These are phyloP conservation scores for Ogataea pignaliae DNA, from an alignment of 805 yeast species.

Conservation along the genomic window DNA sequence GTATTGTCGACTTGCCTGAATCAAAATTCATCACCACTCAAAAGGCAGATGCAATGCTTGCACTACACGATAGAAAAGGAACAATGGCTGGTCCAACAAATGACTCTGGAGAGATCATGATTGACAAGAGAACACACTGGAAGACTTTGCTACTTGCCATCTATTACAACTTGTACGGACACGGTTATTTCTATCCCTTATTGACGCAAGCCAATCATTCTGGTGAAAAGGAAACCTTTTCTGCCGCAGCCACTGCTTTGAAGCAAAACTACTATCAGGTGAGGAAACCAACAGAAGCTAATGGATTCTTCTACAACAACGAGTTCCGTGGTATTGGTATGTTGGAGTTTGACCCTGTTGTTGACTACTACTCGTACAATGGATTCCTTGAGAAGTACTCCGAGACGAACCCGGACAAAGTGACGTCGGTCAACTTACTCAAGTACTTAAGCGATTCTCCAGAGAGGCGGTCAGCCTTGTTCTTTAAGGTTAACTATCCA, in stretches of 20 bases:
- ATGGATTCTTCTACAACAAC: constrained; percentile 38
- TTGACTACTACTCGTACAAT: constrained; percentile 31
- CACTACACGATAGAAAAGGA: constrained; percentile 34
- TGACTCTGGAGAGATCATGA: constrained; percentile 47
- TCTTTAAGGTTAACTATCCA: constrained; percentile 31
- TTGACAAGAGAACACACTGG: constrained; percentile 44
- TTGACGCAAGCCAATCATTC: constrained; percentile 36
- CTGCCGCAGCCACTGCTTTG: constrained; percentile 45
- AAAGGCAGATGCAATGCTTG: constrained; percentile 15
- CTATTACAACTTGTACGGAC: constrained; percentile 47
- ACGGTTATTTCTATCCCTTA: constrained; percentile 36
- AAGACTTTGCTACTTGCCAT: constrained; percentile 42
- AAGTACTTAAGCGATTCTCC: constrained; percentile 19
- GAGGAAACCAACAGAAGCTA: constrained; percentile 39
- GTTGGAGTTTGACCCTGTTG: constrained; percentile 49
- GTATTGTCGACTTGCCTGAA: constrained; percentile 21
- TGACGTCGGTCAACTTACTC: constrained; percentile 15
- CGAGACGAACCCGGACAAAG: constrained; percentile 15
- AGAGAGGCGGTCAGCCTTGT: constrained; percentile 24
- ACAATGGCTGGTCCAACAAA: constrained; percentile 46
- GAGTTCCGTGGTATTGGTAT: constrained; percentile 45
- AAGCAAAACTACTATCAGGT: constrained; percentile 42
- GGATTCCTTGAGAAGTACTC: constrained; percentile 20
- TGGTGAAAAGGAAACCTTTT: constrained; percentile 50
- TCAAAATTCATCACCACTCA: constrained; percentile 21